Percentiles rank a stretch among this genome's conserved stretches.
Conservation (phyloP, 768 basidiomycete species). For the Tubosaeta brunneosetosa region DNA sequence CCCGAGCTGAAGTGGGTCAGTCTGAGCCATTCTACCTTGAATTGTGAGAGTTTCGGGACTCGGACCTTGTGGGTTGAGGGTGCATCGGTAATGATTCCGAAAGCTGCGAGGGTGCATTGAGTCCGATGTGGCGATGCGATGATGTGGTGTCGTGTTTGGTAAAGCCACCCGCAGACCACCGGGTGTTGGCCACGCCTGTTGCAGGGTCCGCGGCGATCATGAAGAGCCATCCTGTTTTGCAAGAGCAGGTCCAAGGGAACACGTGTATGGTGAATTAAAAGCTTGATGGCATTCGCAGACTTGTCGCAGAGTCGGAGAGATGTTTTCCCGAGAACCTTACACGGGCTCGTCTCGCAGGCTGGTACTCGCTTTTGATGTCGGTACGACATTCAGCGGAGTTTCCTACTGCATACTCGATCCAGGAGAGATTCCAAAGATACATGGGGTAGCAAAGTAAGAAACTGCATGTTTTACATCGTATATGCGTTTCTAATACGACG, state of each 20-base stretch:
- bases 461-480: not conserved
- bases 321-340: constrained; percentile 24
- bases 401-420: constrained; percentile 35
- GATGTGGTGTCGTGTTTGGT: no score
- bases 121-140: no score
- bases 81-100: no score
- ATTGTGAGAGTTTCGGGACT: no score
- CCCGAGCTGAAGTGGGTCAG: no score
- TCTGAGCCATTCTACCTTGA: no score
- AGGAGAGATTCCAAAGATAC: constrained; percentile 29
- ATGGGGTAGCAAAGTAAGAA: constrained; percentile 24
- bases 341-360: constrained; percentile 37
- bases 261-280: not conserved
- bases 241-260: not conserved
- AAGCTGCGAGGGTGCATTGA: no score
- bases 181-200: no score
- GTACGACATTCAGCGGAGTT: constrained; percentile 39
- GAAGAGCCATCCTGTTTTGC: no score
- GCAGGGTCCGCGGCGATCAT: no score
- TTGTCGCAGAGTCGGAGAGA: not conserved
- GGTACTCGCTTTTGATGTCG: constrained; percentile 26
- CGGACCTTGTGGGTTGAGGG: no score
- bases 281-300: not conserved
- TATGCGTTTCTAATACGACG: not conserved
- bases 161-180: no score